These are phyloP conservation scores for Daldinia grandis DNA, from an alignment of 495 filamentous ascomycete species.

Conservation along the genomic window DNA sequence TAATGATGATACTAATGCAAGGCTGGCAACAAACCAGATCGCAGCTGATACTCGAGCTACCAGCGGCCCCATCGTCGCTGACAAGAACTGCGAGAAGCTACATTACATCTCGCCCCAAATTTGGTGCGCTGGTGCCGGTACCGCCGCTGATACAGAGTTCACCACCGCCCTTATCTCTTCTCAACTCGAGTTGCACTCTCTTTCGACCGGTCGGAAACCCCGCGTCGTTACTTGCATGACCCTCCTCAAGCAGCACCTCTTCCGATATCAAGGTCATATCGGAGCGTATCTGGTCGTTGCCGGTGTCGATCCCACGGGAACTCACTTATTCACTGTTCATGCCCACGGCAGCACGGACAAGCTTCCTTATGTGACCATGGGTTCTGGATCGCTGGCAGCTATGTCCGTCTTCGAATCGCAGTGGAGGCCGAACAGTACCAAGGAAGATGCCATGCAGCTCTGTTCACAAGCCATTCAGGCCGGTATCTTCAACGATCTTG, in stretches of 20 bases:
- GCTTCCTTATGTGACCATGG: slow-evolving; percentile 99
- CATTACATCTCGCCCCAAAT: slow-evolving; percentile 99
- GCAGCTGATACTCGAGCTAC: slow-evolving; percentile 98
- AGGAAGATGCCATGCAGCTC: slow-evolving; percentile 82
- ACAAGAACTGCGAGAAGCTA: slow-evolving; percentile 99
- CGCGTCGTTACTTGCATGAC: slow-evolving; percentile 99
- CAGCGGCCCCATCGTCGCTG: slow-evolving; percentile 96
- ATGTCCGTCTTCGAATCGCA: slow-evolving; percentile 98
- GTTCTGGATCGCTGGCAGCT: slow-evolving; percentile 91
- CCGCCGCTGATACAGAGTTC: slow-evolving; percentile 98
- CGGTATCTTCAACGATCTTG: slow-evolving; percentile 99
- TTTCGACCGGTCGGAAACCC: slow-evolving; percentile 94
- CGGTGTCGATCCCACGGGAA: slow-evolving; percentile 94
- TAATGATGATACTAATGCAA: slow-evolving; percentile 8
- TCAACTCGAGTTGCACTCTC: slow-evolving; percentile 93
- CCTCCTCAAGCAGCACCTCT: slow-evolving; percentile 98
- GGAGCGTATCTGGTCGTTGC: slow-evolving; percentile 98
- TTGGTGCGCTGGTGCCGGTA: slow-evolving; percentile 99
- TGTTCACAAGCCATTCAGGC: slow-evolving; percentile 90
- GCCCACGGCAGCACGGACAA: slow-evolving; percentile 99
- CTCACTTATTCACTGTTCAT: slow-evolving; percentile 97
- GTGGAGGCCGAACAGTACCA: slow-evolving; percentile 83
- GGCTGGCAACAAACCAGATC: slow-evolving; percentile 67
- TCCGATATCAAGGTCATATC: slow-evolving; percentile 97
- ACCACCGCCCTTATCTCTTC: slow-evolving; percentile 98